phyloP scores from a whole-genome alignment of 2,329 filamentous ascomycete species.

The Ascochyta koolunga region DNA sequence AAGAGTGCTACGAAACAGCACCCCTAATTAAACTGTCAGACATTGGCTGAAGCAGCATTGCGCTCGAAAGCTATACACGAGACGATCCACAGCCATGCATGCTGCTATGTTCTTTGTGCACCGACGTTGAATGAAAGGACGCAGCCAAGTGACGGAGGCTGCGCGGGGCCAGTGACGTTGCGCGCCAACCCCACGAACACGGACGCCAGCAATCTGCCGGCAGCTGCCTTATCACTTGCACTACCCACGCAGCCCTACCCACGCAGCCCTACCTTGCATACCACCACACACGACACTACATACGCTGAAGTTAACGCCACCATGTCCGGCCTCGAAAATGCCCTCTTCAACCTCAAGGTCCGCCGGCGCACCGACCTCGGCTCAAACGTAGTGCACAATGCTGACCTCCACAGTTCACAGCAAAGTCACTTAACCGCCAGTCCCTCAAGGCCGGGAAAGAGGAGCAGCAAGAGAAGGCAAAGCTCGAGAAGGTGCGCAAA shows the following conservation, averaged over 20 bases:
- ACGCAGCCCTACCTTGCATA: constrained; percentile 12
- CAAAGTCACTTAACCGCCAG: constrained; percentile 68
- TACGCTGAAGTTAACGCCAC: constrained; percentile 11
- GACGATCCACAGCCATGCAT: not conserved
- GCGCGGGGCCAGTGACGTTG: constrained; percentile 28
- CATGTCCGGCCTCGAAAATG: constrained; percentile 68
- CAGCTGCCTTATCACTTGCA: constrained; percentile 26
- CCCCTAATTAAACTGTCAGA: constrained; percentile 2
- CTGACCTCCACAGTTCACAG: constrained; percentile 60
- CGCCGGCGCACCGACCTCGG: constrained; percentile 14
- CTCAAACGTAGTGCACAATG: constrained; percentile 2
- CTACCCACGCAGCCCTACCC: constrained; percentile 13
- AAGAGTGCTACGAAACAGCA: constrained; percentile 4
- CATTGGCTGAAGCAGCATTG: not conserved
- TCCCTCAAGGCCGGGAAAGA: constrained; percentile 66
- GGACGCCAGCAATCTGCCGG: constrained; percentile 33
- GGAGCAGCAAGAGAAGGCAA: constrained; percentile 65
- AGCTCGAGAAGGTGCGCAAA: constrained; percentile 62
- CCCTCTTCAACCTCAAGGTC: constrained; percentile 67
- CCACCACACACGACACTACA: constrained; percentile 16
- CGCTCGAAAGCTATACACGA: not conserved
- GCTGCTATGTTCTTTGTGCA: not conserved
- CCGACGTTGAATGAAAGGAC: not conserved
- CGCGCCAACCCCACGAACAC: constrained; percentile 32
- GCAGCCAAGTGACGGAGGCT: not conserved